Conservation (phyloP, 164 flowering plant species). For the Magnolia officinalis region DNA sequence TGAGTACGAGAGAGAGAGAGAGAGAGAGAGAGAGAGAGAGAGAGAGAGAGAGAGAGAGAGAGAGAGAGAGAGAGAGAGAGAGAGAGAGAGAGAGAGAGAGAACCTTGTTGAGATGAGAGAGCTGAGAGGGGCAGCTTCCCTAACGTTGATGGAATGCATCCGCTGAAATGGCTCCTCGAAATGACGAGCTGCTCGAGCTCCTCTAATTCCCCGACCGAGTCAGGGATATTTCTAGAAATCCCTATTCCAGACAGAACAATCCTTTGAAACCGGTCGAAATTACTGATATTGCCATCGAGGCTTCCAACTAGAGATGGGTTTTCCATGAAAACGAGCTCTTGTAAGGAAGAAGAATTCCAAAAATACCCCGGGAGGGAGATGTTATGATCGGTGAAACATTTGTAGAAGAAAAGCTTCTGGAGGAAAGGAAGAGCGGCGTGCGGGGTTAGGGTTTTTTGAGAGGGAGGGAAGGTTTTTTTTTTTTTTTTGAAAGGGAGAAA, state of each 20-base stretch:
- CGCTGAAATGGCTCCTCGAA: constrained; percentile 43
- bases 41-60: accelerated
- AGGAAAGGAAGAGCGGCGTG: constrained; percentile 38
- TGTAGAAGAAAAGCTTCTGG: constrained; percentile 73
- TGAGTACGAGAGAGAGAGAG: too few relatives aligned
- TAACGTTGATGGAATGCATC: constrained; percentile 28
- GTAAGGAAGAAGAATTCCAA: constrained; percentile 28
- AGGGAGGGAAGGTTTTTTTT: too few relatives aligned
- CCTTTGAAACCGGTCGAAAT: constrained; percentile 39
- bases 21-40: too few relatives aligned
- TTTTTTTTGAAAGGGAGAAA: too few relatives aligned
- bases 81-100: too few relatives aligned
- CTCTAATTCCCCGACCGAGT: constrained; percentile 28
- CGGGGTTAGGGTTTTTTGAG: too few relatives aligned
- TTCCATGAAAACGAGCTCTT: constrained; percentile 71
- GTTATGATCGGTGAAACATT: constrained; percentile 43
- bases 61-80: too few relatives aligned
- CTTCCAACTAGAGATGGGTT: constrained; percentile 56
- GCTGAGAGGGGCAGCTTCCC: constrained; percentile 20
- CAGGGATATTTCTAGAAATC: constrained; percentile 47
- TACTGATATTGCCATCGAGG: constrained; percentile 34
- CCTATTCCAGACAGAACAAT: constrained; percentile 51
- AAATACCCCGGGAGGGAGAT: constrained; percentile 31
- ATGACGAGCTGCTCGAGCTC: constrained; percentile 57
- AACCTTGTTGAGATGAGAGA: too few relatives aligned